Evolutionary conservation across 768 basidiomycete genomes (phyloP).

Genomic region (Sarcodon aspratus): DNA sequence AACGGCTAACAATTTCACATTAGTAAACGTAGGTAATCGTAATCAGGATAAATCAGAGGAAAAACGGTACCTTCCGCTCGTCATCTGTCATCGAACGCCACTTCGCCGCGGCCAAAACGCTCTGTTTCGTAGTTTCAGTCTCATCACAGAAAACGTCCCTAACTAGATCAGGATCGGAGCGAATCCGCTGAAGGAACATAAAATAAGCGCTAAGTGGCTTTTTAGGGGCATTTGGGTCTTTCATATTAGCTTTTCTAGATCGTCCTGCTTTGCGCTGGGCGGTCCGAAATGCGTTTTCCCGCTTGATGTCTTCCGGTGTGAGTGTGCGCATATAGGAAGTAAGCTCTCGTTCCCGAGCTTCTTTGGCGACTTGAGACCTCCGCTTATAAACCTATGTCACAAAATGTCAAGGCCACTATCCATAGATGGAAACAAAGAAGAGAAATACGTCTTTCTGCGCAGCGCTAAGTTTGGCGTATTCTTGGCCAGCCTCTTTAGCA

Average conservation of each 20-base stretch:
- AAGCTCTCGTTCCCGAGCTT: constrained; percentile 72
- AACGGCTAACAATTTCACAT: constrained; percentile 51
- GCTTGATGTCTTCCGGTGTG: constrained; percentile 90
- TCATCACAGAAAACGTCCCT: constrained; percentile 79
- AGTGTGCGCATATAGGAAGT: constrained; percentile 78
- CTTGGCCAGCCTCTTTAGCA: constrained; percentile 87
- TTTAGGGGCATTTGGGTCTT: constrained; percentile 95
- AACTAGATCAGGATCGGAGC: constrained; percentile 67
- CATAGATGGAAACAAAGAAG: constrained; percentile 5
- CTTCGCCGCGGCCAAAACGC: constrained; percentile 83
- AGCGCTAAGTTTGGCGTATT: constrained; percentile 67
- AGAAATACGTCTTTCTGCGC: constrained; percentile 74
- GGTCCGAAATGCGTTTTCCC: constrained; percentile 84
- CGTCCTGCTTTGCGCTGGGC: constrained; percentile 91
- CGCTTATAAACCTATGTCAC: constrained; percentile 65
- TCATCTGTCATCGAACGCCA: constrained; percentile 92
- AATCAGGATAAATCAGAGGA: constrained; percentile 6
- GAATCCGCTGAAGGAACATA: constrained; percentile 87
- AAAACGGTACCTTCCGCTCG: constrained; percentile 68
- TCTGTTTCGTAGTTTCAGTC: constrained; percentile 90
- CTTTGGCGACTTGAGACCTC: constrained; percentile 78
- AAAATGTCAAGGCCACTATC: constrained; percentile 7
- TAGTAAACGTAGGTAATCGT: constrained; percentile 6
- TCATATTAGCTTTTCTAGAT: constrained; percentile 88
- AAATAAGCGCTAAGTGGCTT: constrained; percentile 93